Conservation (phyloP, 495 filamentous ascomycete genomes). For the Aspergillus biplanus region DNA sequence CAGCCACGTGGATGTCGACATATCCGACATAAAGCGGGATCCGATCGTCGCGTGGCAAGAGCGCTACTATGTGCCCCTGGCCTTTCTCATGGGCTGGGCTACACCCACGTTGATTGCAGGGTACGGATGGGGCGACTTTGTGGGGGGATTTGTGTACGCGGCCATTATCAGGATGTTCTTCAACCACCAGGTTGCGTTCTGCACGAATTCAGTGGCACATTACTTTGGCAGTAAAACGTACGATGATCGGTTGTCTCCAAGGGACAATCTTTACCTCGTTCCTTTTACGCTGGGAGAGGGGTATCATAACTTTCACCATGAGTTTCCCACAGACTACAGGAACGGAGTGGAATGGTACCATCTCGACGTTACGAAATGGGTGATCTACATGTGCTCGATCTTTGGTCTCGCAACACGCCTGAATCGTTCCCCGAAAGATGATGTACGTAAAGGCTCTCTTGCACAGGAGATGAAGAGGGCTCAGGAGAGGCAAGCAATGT, state of each 20-base stretch:
- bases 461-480: too few relatives aligned
- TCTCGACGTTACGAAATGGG: slow-evolving; percentile 7
- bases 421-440: not conserved
- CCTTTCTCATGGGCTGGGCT: slow-evolving; percentile 82
- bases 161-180: slow-evolving; percentile 96
- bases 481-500: not conserved
- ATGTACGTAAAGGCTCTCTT: not conserved
- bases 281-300: not conserved
- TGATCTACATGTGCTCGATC: not conserved
- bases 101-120: slow-evolving; percentile 85
- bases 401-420: not conserved
- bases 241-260: slow-evolving; percentile 82
- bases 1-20: slow-evolving; percentile 78
- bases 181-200: slow-evolving; percentile 98
- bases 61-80: slow-evolving; percentile 84
- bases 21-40: slow-evolving; percentile 93
- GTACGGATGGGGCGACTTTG: slow-evolving; percentile 84
- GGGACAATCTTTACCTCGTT: slow-evolving; percentile 82
- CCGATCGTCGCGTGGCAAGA: slow-evolving; percentile 92
- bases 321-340: slow-evolving; percentile 3
- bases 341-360: not conserved
- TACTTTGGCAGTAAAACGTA: slow-evolving; percentile 86
- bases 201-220: slow-evolving; percentile 96
- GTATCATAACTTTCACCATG: slow-evolving; percentile 6
- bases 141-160: slow-evolving; percentile 89